Percentiles rank a stretch among this genome's conserved stretches.
phyloP scores from a whole-genome alignment of 108 stramenopile genomes.

The Conticribra guillardii region DNA sequence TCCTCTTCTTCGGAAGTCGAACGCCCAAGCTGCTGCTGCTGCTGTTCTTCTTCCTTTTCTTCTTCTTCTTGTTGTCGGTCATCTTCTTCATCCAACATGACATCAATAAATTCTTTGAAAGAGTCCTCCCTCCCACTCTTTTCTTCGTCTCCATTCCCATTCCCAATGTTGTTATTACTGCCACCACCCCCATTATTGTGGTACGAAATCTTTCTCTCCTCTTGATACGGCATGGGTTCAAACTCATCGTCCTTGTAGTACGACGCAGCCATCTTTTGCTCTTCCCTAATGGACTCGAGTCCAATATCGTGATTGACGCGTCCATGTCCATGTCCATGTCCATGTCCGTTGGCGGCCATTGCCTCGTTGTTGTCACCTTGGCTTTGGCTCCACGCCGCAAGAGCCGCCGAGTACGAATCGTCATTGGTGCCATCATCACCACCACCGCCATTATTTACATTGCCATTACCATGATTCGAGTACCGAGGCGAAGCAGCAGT shows the following conservation, averaged over 20 bases:
- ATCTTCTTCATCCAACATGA: slow-evolving; percentile 15
- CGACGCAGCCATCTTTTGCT: not conserved
- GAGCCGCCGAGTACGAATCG: not conserved
- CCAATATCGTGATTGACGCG: no score
- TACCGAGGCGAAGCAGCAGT: no score
- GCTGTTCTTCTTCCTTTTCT: not conserved
- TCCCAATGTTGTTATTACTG: no score
- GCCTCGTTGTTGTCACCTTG: not conserved
- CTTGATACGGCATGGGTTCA: slow-evolving; percentile 7
- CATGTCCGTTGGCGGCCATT: no score
- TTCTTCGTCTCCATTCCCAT: not conserved
- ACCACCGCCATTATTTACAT: not conserved
- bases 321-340: no score
- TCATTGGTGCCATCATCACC: not conserved
- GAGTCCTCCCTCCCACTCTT: not conserved
- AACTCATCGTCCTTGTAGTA: not conserved
- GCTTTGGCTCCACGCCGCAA: not conserved
- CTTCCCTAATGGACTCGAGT: not conserved
- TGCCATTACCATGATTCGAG: no score
- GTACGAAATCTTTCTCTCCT: not conserved
- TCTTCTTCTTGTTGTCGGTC: not conserved
- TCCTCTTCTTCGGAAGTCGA: no score
- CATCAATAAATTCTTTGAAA: slow-evolving; percentile 14
- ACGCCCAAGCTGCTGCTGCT: no score
- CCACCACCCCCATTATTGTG: not conserved